Percentiles rank a stretch among this genome's conserved stretches.
These are phyloP conservation scores for Pseudonectria foliicola DNA, from an alignment of 2,329 filamentous ascomycete genomes.

Conservation along the genomic window DNA sequence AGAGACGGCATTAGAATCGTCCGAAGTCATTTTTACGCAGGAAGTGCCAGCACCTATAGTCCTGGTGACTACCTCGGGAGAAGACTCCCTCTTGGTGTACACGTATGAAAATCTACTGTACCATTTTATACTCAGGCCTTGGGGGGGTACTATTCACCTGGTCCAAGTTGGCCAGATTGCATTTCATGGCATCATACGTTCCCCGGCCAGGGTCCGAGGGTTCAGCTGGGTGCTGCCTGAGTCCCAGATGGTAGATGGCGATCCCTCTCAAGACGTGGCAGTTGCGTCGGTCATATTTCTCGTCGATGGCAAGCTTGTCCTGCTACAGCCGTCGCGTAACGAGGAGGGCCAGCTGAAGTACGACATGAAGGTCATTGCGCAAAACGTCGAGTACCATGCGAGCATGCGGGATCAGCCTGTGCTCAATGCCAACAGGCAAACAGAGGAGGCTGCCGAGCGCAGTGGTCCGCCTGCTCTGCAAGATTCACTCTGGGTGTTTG, in stretches of 20 bases:
- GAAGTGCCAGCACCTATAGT: conserved; percentile 80
- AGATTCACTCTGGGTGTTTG: conserved; percentile 92
- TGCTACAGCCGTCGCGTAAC: conserved; percentile 80
- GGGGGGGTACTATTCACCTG: conserved; percentile 62
- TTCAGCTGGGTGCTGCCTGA: conserved; percentile 96
- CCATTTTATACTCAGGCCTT: conserved; percentile 80
- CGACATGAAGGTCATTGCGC: conserved; percentile 93
- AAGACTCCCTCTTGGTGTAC: conserved; percentile 92
- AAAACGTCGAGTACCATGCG: conserved; percentile 92
- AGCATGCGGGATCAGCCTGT: conserved; percentile 78
- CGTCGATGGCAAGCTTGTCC: conserved; percentile 93
- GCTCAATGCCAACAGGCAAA: conserved; percentile 25
- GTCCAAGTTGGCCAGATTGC: conserved; percentile 97
- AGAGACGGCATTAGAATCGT: conserved; percentile 68
- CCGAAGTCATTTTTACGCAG: conserved; percentile 68
- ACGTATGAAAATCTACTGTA: conserved; percentile 95
- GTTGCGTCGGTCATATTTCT: conserved; percentile 90
- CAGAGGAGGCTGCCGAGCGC: conserved; percentile 16
- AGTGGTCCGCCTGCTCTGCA: conserved; percentile 48
- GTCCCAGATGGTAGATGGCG: conserved; percentile 78
- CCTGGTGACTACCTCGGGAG: conserved; percentile 78
- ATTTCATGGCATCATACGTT: conserved; percentile 91
- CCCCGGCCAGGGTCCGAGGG: conserved; percentile 83
- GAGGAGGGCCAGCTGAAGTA: conserved; percentile 85
- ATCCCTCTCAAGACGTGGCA: conserved; percentile 91